Conservation (phyloP, 352 stramenopile genomes). For the Plasmopara halstedii region DNA sequence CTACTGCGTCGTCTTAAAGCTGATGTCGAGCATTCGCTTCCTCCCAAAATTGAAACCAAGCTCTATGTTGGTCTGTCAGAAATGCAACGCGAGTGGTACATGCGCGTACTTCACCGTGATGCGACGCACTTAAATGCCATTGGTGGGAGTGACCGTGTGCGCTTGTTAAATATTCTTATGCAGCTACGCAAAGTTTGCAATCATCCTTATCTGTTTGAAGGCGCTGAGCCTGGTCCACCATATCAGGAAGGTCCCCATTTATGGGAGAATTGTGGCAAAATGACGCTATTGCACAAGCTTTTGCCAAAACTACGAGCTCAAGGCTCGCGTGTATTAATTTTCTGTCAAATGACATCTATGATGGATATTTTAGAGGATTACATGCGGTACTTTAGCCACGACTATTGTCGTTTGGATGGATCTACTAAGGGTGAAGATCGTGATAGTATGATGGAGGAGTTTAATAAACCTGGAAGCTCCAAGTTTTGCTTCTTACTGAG, state of each 20-base stretch:
- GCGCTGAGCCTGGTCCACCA: constrained; percentile 94
- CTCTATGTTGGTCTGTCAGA: constrained; percentile 96
- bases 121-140: constrained; percentile 95
- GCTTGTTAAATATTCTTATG: constrained; percentile 98
- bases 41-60: constrained; percentile 98
- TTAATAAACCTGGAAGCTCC: constrained; percentile 93
- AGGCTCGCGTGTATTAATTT: constrained; percentile 95
- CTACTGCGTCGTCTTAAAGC: constrained; percentile 97
- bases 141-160: constrained; percentile 92
- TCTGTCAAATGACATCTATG: constrained; percentile 99
- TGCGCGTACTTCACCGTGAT: constrained; percentile 94
- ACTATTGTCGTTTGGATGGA: constrained; percentile 81
- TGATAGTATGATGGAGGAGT: constrained; percentile 94
- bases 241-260: constrained; percentile 96
- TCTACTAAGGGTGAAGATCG: constrained; percentile 82
- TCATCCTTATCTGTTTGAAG: constrained; percentile 99
- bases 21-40: constrained; percentile 96
- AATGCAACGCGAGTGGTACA: constrained; percentile 99
- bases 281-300: constrained; percentile 95
- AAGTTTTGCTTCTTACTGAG: constrained; percentile 98
- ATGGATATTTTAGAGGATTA: constrained; percentile 99
- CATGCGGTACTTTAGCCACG: constrained; percentile 85
- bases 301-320: constrained; percentile 81
- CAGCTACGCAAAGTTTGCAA: constrained; percentile 99
- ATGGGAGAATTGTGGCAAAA: constrained; percentile 98